These are phyloP conservation scores for Tylopilus rubrobrunneus DNA, from an alignment of 768 basidiomycete species.

Conservation along the genomic window DNA sequence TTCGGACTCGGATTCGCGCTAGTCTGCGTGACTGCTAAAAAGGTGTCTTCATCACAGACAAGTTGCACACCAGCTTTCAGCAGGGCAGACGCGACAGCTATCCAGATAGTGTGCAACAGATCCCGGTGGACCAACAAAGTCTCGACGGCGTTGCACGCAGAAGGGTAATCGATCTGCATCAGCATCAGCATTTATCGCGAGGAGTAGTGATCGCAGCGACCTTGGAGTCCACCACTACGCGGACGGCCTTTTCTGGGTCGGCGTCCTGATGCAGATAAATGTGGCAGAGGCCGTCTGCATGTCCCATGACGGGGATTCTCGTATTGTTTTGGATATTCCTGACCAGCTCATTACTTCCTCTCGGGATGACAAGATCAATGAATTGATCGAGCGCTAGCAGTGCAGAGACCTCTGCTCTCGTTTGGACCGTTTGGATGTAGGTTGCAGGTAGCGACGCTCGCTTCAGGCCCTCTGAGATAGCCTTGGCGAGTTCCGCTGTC, in stretches of 20 bases:
- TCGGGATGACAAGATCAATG: slow-evolving; percentile 95
- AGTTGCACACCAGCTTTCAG: slow-evolving; percentile 68
- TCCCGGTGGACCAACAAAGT: slow-evolving; percentile 82
- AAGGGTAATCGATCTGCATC: slow-evolving; percentile 82
- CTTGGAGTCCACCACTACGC: slow-evolving; percentile 88
- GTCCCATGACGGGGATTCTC: slow-evolving; percentile 96
- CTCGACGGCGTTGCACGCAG: slow-evolving; percentile 93
- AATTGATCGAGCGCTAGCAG: slow-evolving; percentile 83
- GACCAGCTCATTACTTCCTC: slow-evolving; percentile 91
- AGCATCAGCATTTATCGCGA: neutral
- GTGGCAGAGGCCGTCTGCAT: slow-evolving; percentile 93
- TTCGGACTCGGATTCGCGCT: slow-evolving; percentile 40
- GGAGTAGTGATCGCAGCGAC: slow-evolving; percentile 36
- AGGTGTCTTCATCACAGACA: slow-evolving; percentile 69
- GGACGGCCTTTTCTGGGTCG: slow-evolving; percentile 70
- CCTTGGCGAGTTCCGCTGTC: slow-evolving; percentile 66
- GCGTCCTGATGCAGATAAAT: slow-evolving; percentile 87
- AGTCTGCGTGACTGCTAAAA: slow-evolving; percentile 49
- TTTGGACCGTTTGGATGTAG: slow-evolving; percentile 91
- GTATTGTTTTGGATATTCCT: slow-evolving; percentile 85
- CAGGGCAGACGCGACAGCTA: slow-evolving; percentile 68
- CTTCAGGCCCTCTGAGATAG: slow-evolving; percentile 75
- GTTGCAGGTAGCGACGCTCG: slow-evolving; percentile 69
- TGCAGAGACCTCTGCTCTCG: slow-evolving; percentile 85
- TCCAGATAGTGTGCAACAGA: slow-evolving; percentile 75